A percentile compares a stretch with the other conserved stretches of the same genome.
Conservation (phyloP, 2,329 filamentous ascomycete genomes). For the Penicillium psychrosexuale region DNA sequence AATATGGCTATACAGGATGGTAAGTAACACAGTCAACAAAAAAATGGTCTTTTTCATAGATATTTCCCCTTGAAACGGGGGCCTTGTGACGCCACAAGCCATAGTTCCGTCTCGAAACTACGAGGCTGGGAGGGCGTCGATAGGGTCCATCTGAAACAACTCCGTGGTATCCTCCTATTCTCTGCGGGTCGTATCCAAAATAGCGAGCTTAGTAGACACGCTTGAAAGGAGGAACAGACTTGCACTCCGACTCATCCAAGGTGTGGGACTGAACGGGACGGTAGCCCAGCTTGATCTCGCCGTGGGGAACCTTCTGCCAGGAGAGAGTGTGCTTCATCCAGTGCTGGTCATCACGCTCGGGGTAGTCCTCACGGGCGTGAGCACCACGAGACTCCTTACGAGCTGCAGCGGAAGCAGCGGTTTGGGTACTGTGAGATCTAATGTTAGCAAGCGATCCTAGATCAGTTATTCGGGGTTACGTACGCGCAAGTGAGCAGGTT, state of each 20-base stretch:
- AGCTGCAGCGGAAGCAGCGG: constrained; percentile 82
- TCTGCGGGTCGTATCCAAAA: constrained; percentile 7
- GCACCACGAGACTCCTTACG: constrained; percentile 97
- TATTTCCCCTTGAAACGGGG: constrained; percentile 12
- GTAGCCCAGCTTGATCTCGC: constrained; percentile 82
- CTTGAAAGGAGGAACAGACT: constrained; percentile 95
- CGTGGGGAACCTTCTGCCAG: constrained; percentile 91
- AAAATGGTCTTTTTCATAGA: constrained; percentile 32
- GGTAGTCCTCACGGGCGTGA: constrained; percentile 94
- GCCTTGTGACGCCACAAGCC: constrained; percentile 12
- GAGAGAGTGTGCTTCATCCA: constrained; percentile 99
- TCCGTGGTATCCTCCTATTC: constrained; percentile 19
- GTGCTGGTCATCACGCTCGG: constrained; percentile 88
- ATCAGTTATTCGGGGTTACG: constrained; percentile 42
- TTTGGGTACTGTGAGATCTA: constrained; percentile 65
- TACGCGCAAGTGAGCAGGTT: constrained; percentile 96
- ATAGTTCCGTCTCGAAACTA: constrained; percentile 4
- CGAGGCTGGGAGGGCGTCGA: constrained; percentile 3
- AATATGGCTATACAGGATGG: constrained; percentile 42
- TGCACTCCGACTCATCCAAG: constrained; percentile 93
- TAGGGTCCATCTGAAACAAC: constrained; percentile 18
- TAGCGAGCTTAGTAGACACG: constrained; percentile 47
- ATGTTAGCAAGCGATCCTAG: constrained; percentile 7
- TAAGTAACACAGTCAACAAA: constrained; percentile 36
- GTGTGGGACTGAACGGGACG: constrained; percentile 77